A percentile compares a stretch with the other conserved stretches of the same genome.
phyloP scores from a whole-genome alignment of 495 filamentous ascomycete species.

The Terfezia claveryi region DNA sequence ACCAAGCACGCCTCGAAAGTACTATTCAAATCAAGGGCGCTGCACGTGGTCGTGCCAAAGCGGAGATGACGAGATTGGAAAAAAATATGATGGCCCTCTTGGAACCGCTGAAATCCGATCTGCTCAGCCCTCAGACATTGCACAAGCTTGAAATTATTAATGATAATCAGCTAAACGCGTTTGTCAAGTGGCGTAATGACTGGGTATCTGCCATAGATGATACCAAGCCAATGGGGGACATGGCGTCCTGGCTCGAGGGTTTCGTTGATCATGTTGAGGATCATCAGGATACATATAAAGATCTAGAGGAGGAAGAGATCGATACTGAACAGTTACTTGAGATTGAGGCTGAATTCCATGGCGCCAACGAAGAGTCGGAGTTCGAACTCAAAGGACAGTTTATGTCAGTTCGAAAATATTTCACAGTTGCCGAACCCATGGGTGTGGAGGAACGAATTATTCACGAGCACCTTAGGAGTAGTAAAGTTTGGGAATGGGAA shows the following conservation, averaged over 20 bases:
- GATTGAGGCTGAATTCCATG: slow-evolving; percentile 37
- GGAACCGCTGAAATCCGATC: slow-evolving; percentile 23
- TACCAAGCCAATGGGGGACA: slow-evolving; percentile 24
- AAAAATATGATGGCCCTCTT: slow-evolving; percentile 29
- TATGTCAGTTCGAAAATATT: slow-evolving; percentile 27
- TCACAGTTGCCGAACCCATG: slow-evolving; percentile 21
- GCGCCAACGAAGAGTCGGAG: slow-evolving; percentile 26
- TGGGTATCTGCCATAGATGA: slow-evolving; percentile 26
- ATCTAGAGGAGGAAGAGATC: slow-evolving; percentile 39
- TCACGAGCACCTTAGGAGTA: slow-evolving; percentile 17
- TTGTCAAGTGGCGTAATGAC: slow-evolving; percentile 30
- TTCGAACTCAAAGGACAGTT: slow-evolving; percentile 31
- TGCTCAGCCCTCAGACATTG: slow-evolving; percentile 29
- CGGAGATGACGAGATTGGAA: slow-evolving; percentile 25
- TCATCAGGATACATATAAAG: slow-evolving; percentile 27
- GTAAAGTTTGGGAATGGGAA: slow-evolving; percentile 38
- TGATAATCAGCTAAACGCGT: slow-evolving; percentile 35
- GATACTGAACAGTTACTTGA: slow-evolving; percentile 44
- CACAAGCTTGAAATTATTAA: slow-evolving; percentile 35
- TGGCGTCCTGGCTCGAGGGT: slow-evolving; percentile 42
- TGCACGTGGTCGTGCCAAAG: slow-evolving; percentile 17
- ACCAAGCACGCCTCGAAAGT: slow-evolving; percentile 28
- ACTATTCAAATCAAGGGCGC: slow-evolving; percentile 19
- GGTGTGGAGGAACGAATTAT: slow-evolving; percentile 17
- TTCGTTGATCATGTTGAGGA: slow-evolving; percentile 21